Conservation (phyloP, 2,329 filamentous ascomycete genomes). For the Zalaria obscura region DNA sequence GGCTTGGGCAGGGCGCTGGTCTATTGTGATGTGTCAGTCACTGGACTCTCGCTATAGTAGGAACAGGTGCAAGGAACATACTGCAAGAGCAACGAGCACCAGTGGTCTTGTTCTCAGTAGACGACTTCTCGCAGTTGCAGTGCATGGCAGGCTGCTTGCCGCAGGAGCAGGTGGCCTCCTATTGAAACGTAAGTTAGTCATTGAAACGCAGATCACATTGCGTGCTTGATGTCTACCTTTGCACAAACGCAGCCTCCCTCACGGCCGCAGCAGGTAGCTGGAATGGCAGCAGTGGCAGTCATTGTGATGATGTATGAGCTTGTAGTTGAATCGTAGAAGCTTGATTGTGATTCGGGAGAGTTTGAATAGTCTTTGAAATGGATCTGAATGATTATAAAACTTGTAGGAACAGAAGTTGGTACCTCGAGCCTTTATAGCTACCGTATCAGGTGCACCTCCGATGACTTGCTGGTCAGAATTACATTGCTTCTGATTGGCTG, state of each 20-base stretch:
- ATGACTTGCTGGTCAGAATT: no score
- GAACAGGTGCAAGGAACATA: constrained; percentile 20
- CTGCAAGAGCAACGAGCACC: constrained; percentile 75
- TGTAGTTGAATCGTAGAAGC: no score
- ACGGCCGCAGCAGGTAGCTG: constrained; percentile 45
- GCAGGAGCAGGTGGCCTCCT: constrained; percentile 64
- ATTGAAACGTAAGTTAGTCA: constrained; percentile 28
- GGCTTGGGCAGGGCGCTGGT: constrained; percentile 59
- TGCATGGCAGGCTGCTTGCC: constrained; percentile 75
- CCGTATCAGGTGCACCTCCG: no score
- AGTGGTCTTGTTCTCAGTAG: constrained; percentile 56
- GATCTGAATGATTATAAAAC: no score
- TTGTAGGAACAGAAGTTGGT: no score
- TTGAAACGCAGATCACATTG: neutral
- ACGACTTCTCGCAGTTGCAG: constrained; percentile 70
- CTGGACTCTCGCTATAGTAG: constrained; percentile 2
- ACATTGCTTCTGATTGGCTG: no score
- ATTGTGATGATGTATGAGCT: constrained; percentile 13
- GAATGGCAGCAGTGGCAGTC: constrained; percentile 27
- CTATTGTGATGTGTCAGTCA: constrained; percentile 18
- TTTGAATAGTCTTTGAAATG: no score
- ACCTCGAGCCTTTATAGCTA: no score
- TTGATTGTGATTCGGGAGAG: no score
- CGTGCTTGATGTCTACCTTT: constrained; percentile 8
- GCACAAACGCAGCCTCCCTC: constrained; percentile 37